phyloP scores from a whole-genome alignment of 129 eudicot genomes.

The Solidago caesia region DNA sequence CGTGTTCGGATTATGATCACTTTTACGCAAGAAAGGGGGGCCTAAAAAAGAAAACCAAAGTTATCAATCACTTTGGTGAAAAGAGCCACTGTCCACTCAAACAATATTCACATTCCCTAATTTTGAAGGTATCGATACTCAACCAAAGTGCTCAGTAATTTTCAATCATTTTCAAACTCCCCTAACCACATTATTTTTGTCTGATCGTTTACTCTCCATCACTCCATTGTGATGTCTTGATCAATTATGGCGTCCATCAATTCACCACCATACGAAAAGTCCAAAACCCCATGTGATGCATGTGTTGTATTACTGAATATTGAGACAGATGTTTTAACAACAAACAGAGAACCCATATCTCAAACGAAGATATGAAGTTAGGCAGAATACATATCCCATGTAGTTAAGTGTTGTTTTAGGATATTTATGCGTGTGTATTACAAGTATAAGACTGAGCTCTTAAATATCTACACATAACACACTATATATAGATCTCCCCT shows the following conservation, averaged over 20 bases:
- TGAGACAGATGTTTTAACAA: background rate
- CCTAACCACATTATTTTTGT: conserved; percentile 6
- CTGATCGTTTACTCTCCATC: background rate
- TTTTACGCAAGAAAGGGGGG: no score
- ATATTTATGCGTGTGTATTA: no score
- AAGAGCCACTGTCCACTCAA: no score
- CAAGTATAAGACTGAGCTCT: no score
- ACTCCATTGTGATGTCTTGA: background rate
- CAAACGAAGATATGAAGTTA: background rate
- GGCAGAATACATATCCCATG: background rate
- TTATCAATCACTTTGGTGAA: no score
- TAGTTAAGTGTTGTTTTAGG: background rate
- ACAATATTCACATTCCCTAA: no score
- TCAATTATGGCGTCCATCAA: background rate
- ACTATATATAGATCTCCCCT: conserved; percentile 2
- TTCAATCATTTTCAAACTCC: conserved; percentile 16
- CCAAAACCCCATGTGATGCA: background rate
- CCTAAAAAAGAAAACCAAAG: no score
- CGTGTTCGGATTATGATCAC: no score
- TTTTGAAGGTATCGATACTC: no score
- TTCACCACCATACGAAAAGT: background rate
- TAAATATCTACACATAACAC: no score
- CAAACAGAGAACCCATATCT: background rate
- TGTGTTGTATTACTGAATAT: no score
- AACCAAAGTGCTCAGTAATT: conserved; percentile 3